phyloP scores from a whole-genome alignment of 805 yeast genomes.

The Hanseniaspora valbyensis region DNA sequence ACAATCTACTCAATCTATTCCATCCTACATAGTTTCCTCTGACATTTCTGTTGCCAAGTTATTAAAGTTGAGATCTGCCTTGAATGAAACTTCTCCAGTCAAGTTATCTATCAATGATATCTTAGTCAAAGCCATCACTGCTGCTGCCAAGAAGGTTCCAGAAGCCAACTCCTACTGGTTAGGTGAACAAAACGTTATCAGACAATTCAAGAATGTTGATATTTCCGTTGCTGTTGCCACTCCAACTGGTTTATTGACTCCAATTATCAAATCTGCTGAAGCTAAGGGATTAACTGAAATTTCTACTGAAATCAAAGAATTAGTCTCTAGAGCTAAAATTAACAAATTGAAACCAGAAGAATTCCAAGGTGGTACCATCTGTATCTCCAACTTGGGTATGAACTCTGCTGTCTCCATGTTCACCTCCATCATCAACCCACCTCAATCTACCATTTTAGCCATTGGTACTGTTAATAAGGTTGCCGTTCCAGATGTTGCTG shows the following conservation, averaged over 20 bases:
- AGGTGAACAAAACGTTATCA: slow-evolving; percentile 75
- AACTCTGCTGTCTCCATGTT: slow-evolving; percentile 83
- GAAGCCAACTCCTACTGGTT: slow-evolving; percentile 91
- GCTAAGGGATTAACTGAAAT: slow-evolving; percentile 74
- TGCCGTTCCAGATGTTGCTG: slow-evolving; percentile 84
- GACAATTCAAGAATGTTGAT: slow-evolving; percentile 85
- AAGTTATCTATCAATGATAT: slow-evolving; percentile 89
- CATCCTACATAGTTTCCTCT: slow-evolving; percentile 87
- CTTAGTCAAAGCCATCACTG: slow-evolving; percentile 85
- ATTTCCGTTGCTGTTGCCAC: slow-evolving; percentile 98
- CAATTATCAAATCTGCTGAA: slow-evolving; percentile 83
- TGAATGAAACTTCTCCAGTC: slow-evolving; percentile 76
- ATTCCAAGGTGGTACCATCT: slow-evolving; percentile 98
- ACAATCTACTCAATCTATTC: slow-evolving; percentile 75
- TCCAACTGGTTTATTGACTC: slow-evolving; percentile 93
- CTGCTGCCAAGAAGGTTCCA: slow-evolving; percentile 83
- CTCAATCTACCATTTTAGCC: slow-evolving; percentile 89
- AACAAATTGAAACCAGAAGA: slow-evolving; percentile 91
- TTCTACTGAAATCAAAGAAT: slow-evolving; percentile 74
- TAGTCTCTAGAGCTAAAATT: slow-evolving; percentile 91
- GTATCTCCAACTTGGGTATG: slow-evolving; percentile 98
- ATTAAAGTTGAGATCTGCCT: slow-evolving; percentile 79
- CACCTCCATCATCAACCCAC: slow-evolving; percentile 97
- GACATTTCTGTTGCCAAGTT: slow-evolving; percentile 78
- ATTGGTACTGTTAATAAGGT: slow-evolving; percentile 85